These are phyloP conservation scores for Chiua virens DNA, from an alignment of 768 basidiomycete species.

Conservation along the genomic window DNA sequence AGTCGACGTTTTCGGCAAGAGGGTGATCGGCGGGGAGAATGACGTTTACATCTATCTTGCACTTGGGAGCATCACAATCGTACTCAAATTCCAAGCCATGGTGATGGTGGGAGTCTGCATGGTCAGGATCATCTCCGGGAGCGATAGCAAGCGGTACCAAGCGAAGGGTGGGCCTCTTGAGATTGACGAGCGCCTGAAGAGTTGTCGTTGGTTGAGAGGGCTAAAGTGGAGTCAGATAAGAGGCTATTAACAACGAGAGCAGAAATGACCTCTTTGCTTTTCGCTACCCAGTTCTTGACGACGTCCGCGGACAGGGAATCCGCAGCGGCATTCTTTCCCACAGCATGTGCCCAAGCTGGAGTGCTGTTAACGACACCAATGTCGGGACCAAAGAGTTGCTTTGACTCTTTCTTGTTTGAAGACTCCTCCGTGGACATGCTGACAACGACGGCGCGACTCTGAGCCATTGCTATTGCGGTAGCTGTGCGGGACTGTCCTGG, in stretches of 20 bases:
- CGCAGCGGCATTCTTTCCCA: conserved; percentile 60
- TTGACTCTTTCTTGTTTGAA: conserved; percentile 51
- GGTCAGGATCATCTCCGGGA: conserved; percentile 45
- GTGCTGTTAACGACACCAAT: conserved; percentile 73
- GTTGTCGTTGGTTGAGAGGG: conserved; percentile 86
- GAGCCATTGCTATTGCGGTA: conserved; percentile 54
- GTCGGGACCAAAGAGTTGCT: conserved; percentile 85
- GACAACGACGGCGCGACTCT: conserved; percentile 32
- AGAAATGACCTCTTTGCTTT: conserved; percentile 73
- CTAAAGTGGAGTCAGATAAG: conserved; percentile 36
- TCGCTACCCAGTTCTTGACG: conserved; percentile 82
- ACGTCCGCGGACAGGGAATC: conserved; percentile 82
- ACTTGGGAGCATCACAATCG: conserved; percentile 87
- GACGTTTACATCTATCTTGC: conserved; percentile 76
- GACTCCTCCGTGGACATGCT: conserved; percentile 18
- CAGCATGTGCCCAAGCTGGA: conserved; percentile 66
- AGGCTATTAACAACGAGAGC: not conserved
- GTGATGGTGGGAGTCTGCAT: conserved; percentile 53
- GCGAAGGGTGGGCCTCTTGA: conserved; percentile 85
- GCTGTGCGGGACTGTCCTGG: conserved; percentile 48
- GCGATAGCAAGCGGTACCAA: conserved; percentile 61
- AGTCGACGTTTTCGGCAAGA: conserved; percentile 42
- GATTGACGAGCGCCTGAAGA: conserved; percentile 90
- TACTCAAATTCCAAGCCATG: conserved; percentile 90
- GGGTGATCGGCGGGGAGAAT: conserved; percentile 66